phyloP scores from a whole-genome alignment of 257 asterid species.

The Fraxinus anomala region DNA sequence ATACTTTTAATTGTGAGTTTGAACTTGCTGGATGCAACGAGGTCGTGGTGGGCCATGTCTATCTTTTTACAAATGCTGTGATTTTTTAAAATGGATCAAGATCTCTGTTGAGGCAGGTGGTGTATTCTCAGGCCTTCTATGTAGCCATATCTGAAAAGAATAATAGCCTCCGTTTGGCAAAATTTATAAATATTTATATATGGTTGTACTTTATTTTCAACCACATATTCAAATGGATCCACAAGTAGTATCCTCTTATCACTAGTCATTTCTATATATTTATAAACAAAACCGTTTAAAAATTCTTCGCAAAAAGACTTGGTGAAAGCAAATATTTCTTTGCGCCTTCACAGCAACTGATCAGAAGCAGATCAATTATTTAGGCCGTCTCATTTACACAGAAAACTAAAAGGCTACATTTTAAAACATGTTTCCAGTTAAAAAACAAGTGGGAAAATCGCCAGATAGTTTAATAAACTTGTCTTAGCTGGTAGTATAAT shows the following conservation, averaged over 20 bases:
- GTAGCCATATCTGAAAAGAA: background rate
- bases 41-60: background rate
- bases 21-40: background rate
- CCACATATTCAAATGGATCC: no score
- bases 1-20: background rate
- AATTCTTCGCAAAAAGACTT: no score
- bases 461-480: background rate
- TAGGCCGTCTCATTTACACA: background rate
- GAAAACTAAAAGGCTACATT: background rate
- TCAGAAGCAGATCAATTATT: background rate
- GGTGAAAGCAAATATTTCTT: no score
- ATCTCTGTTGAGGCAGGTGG: background rate
- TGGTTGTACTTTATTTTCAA: no score
- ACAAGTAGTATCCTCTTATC: no score
- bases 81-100: background rate
- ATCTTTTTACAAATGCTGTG: background rate
- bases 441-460: background rate
- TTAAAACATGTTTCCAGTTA: background rate
- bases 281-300: no score
- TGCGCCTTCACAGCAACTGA: background rate
- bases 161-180: no score
- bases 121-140: background rate
- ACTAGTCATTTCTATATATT: no score
- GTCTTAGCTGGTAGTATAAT: background rate
- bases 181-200: no score